Conservation (phyloP, 2,329 filamentous ascomycete species). For the Monilinia laxa region DNA sequence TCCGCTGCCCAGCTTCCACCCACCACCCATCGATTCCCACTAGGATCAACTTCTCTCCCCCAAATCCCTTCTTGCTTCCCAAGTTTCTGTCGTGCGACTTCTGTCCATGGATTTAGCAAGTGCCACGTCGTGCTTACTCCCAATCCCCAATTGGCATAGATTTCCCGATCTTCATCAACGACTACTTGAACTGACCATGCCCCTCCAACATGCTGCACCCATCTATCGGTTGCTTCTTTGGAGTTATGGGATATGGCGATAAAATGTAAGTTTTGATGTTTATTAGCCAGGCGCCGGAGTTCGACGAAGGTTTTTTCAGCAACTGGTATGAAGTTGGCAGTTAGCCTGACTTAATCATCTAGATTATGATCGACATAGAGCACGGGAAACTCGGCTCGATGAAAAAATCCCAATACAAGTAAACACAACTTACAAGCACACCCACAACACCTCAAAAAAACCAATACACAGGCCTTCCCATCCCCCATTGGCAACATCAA, state of each 20-base stretch:
- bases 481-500: constrained; percentile 47
- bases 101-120: constrained; percentile 56
- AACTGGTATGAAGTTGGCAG: constrained; percentile 46
- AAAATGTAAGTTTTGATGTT: constrained; percentile 54
- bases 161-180: constrained; percentile 58
- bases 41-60: constrained; percentile 61
- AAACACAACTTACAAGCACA: constrained; percentile 62
- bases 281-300: constrained; percentile 54
- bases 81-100: constrained; percentile 57
- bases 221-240: constrained; percentile 55
- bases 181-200: constrained; percentile 55
- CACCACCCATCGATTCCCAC: constrained; percentile 67
- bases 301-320: constrained; percentile 65
- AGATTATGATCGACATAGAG: background rate
- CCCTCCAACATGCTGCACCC: constrained; percentile 37
- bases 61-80: constrained; percentile 63
- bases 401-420: background rate
- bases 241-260: constrained; percentile 62
- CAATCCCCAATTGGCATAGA: constrained; percentile 67
- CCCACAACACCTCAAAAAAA: constrained; percentile 71
- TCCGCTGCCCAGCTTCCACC: constrained; percentile 53
- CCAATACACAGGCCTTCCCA: constrained; percentile 57
- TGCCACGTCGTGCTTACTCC: constrained; percentile 63
- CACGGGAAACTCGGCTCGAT: background rate
- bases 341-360: background rate